phyloP scores from a whole-genome alignment of 192 early-diverging fungal species.

The Lobosporangium transversale region DNA sequence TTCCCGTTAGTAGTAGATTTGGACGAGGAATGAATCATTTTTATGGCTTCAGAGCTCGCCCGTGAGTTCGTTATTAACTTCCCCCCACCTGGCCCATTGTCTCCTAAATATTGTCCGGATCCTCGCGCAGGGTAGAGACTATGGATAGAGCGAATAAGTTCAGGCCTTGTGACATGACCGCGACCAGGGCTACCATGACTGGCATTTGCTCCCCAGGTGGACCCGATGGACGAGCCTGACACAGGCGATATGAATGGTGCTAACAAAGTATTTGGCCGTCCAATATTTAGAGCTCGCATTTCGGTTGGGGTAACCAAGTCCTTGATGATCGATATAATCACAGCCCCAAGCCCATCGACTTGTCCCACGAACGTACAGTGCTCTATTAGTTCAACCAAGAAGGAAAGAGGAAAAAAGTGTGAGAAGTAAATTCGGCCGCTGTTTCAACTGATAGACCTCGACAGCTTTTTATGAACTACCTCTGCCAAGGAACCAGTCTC shows the following conservation, averaged over 20 bases:
- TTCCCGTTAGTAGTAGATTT: no score
- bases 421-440: no score
- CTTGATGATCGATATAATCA: slow-evolving; percentile 62
- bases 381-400: no score
- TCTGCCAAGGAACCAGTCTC: slow-evolving; percentile 78
- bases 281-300: not conserved
- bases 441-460: no score
- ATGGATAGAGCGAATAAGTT: slow-evolving; percentile 19
- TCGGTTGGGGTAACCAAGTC: slow-evolving; percentile 53
- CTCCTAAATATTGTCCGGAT: not conserved
- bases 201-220: not conserved
- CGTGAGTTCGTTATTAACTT: slow-evolving; percentile 1
- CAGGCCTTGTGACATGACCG: not conserved
- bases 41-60: slow-evolving; percentile 37
- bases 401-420: no score
- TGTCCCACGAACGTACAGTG: slow-evolving; percentile 55
- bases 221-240: not conserved
- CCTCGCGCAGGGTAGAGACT: slow-evolving; percentile 30
- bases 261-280: not conserved
- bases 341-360: slow-evolving; percentile 62
- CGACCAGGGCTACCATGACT: no score
- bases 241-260: not conserved
- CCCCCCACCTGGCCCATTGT: not conserved
- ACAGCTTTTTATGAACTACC: no score
- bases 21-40: slow-evolving; percentile 15